phyloP scores from a whole-genome alignment of 1,284 basidiomycete genomes.

The Pulveroboletus sp. region DNA sequence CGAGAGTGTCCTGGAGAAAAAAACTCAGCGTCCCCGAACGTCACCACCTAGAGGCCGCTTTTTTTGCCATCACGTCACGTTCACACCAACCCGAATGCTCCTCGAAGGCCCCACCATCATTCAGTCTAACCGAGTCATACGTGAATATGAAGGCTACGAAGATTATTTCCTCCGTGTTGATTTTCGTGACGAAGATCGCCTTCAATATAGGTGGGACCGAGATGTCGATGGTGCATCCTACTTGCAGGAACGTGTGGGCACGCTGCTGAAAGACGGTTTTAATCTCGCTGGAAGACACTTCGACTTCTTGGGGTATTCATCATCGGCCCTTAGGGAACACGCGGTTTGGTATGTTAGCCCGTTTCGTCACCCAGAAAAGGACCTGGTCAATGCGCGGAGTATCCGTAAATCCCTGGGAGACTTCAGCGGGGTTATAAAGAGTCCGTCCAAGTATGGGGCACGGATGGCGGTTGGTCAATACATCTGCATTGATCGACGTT shows the following conservation, averaged over 20 bases:
- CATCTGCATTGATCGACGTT: not conserved
- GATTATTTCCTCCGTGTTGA: constrained; percentile 74
- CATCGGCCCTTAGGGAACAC: constrained; percentile 66
- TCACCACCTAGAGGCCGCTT: constrained; percentile 39
- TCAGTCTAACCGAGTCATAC: constrained; percentile 67
- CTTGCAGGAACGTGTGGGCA: constrained; percentile 61
- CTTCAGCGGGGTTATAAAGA: constrained; percentile 55
- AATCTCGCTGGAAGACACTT: constrained; percentile 65
- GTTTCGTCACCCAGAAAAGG: constrained; percentile 49
- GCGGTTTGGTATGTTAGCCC: constrained; percentile 73
- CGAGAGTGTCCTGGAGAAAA: constrained; percentile 36
- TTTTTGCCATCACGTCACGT: constrained; percentile 63
- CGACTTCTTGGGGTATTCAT: constrained; percentile 74
- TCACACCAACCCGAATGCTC: constrained; percentile 69
- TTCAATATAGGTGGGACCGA: constrained; percentile 66
- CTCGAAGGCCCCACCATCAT: constrained; percentile 72
- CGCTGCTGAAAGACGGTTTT: constrained; percentile 64
- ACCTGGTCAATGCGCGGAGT: constrained; percentile 48
- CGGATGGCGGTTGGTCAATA: constrained; percentile 51
- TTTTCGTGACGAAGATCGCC: constrained; percentile 75
- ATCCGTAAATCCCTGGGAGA: constrained; percentile 66
- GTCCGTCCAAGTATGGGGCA: constrained; percentile 76
- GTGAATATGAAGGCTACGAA: constrained; percentile 57
- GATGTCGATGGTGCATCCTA: constrained; percentile 61
- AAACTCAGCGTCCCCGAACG: constrained; percentile 27